Evolutionary conservation across 257 asterid species (phyloP), one percentile per base, ranked within the genome.

Genomic region (Ilex aquifolium): DNA sequence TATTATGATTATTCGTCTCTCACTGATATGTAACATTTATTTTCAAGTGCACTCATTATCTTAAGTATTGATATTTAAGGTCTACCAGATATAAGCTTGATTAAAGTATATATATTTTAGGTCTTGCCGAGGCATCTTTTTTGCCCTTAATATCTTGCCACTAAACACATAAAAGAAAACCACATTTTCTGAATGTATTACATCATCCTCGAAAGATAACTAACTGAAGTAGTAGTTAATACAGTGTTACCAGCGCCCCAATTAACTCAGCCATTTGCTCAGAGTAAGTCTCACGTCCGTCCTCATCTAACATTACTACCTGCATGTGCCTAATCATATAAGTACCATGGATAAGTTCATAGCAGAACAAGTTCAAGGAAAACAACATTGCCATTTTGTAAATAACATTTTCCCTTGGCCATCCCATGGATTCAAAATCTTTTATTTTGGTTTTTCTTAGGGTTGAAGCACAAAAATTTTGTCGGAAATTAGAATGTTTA

Each of bases 261-360:
- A 91, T 76, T 21, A 91, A 77, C 50, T 88, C 76, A 70, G 97
- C 95, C 92, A 86, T 72, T 70, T 85, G 84, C 75, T 79, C 81
- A 5, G 98, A 91, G 31, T 83, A 74, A 65, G 86, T 39, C 32
- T 75, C 71, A 64, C 68, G 59, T 51, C 98, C 98, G 13, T 46
- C 76, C 72, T 91, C 96, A 67, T 91, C 96, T 74, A 88, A 51
- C 83, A 88, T 69, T 69, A 88, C 91, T 64, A 91, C 94, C 95
- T 88, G 80, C 67, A 68, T 51, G 64, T n/a, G 44, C 31, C 55
- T 15, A 63, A 68, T 31, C 42, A 59, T 68, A 68, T 8, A 52
- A 36, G 42, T 36, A 36, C 13, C 66, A 17, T 30, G 57, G 44
- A 62, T 46, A 69, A 29, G 31, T 13, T 60, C 57, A 54, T 44